phyloP scores from a whole-genome alignment of 2,329 filamentous ascomycete species.

The Ophiostoma quercus region DNA sequence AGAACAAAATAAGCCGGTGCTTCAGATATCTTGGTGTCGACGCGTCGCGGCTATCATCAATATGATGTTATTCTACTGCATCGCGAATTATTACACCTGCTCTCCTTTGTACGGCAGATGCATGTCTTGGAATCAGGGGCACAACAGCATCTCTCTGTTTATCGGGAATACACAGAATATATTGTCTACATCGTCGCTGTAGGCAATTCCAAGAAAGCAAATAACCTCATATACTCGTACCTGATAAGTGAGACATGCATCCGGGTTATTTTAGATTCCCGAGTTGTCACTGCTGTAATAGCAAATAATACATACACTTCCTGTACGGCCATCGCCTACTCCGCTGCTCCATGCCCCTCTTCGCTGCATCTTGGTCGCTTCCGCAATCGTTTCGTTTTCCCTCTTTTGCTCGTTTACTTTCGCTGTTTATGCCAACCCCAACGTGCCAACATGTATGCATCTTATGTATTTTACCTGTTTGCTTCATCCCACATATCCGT shows the following conservation, averaged over 20 bases:
- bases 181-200: no score
- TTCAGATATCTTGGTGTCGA: neutral
- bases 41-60: neutral
- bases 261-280: neutral
- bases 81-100: neutral
- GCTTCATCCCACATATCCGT: no score
- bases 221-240: neutral
- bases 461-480: no score
- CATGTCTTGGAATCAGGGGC: neutral
- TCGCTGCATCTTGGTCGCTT: neutral
- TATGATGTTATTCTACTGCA: neutral
- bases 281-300: no score
- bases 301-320: neutral
- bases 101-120: neutral
- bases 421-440: neutral
- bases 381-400: neutral
- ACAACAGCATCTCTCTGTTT: neutral
- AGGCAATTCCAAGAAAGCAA: neutral
- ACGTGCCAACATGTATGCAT: no score
- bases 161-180: no score
- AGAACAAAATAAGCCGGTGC: neutral
- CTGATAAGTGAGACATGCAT: neutral
- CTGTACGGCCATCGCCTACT: neutral
- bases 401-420: neutral
- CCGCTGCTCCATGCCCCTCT: neutral